Base-by-base conservation (phyloP, 1,284 basidiomycete species). In the Puccinia novopanici region DNA sequence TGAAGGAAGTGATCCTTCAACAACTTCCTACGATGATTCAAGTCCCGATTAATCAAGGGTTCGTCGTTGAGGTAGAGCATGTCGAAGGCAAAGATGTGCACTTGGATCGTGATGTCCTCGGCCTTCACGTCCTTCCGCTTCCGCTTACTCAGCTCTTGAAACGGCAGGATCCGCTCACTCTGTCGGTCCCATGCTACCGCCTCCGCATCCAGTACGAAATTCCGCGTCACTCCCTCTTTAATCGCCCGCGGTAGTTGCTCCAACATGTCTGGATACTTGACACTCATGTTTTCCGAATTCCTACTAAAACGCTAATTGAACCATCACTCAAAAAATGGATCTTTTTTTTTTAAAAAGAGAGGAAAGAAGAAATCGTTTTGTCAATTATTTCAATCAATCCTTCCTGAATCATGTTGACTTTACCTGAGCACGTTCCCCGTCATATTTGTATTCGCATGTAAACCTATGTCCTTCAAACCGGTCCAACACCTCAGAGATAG, bases 361-460 rank as follows among this genome's bases (percentile, higher is more conserved):
- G 34, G 30, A 3, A 45, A 50, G 85, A 86, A 52, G 84, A 82
- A 34, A 34, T 34, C 34, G n/a, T n/a, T n/a, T 0, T 86, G 86
- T 1, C 86, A 86, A 30, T 85, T n/a, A 30, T 34, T 34, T 34
- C 34, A 34, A 34, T 34, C 34, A 34, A 34, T 34, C 34, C 34
- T 34, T 34, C 34, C 34, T 34, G 34, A 34, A 34, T 34, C 4
- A 34, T 34, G 34, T 34, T 34, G 34, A 34, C 34, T 2, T 52
- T 72, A 91, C 92, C 88, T 98, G 95, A 17, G 97, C 97, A 75
- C 97, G 91, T 86, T 99, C 97, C 12, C 97, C 97, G 83, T 99
- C 97, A 84, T 99, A 99, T 87, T 99, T 99, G 88, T 98, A 99
- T 87, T 99, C 97, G 87, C 96, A 99, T 5, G 97, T 98, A 86